A percentile compares a stretch with the other conserved stretches of the same genome.
phyloP scores from a whole-genome alignment of 2,329 filamentous ascomycete genomes.

The Xylariaceae sp. region DNA sequence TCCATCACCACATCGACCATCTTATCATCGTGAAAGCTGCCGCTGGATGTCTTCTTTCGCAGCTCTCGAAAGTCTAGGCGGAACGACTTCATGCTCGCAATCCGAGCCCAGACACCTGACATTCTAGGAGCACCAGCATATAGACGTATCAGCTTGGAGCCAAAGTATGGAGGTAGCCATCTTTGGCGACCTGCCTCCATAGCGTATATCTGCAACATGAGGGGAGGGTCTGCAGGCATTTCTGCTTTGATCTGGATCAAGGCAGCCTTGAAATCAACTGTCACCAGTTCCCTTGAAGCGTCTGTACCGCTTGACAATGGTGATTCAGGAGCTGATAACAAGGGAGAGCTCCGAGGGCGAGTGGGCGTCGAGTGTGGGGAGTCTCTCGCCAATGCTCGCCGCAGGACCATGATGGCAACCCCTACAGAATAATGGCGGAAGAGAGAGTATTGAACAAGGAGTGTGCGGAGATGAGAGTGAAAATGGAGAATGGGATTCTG shows the following conservation, averaged over 20 bases:
- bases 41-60: slow-evolving; percentile 60
- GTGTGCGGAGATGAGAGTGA: slow-evolving; percentile 72
- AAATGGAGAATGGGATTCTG: slow-evolving; percentile 86
- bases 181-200: slow-evolving; percentile 80
- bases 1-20: slow-evolving; percentile 82
- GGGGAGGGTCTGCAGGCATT: slow-evolving; percentile 81
- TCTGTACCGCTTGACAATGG: slow-evolving; percentile 32
- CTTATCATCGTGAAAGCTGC: slow-evolving; percentile 64
- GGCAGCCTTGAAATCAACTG: slow-evolving; percentile 74
- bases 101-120: slow-evolving; percentile 76
- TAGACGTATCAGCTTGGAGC: slow-evolving; percentile 72
- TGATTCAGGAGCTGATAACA: slow-evolving; percentile 28
- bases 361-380: slow-evolving; percentile 26
- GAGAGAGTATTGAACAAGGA: slow-evolving; percentile 84
- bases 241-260: slow-evolving; percentile 84
- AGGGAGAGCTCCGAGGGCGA: slow-evolving; percentile 38
- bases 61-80: slow-evolving; percentile 77
- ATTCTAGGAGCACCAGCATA: slow-evolving; percentile 86
- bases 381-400: slow-evolving; percentile 61
- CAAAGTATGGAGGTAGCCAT: slow-evolving; percentile 79
- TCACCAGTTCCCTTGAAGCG: slow-evolving; percentile 61
- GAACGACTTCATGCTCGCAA: slow-evolving; percentile 77
- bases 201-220: slow-evolving; percentile 86
- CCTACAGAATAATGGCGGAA: slow-evolving; percentile 89
- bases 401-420: slow-evolving; percentile 72